These are phyloP conservation scores for Pleomassaria siparia DNA, from an alignment of 2,329 filamentous ascomycete genomes.

Conservation along the genomic window DNA sequence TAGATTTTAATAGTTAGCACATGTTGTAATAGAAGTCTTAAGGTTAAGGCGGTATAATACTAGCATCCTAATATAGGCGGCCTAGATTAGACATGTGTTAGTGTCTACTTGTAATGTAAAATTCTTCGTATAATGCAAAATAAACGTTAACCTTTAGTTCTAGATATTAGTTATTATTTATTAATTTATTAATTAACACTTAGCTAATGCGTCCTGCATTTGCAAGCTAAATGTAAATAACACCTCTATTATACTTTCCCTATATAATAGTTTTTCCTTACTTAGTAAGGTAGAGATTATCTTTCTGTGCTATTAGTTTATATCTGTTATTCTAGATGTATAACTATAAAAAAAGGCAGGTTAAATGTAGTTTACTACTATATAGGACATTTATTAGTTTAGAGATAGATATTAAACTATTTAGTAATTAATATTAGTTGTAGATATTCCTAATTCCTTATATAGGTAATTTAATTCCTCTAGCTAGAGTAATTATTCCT, in stretches of 20 bases:
- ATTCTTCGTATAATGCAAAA: background rate
- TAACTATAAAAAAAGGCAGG: background rate
- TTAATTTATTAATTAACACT: background rate
- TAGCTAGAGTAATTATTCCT: constrained; percentile 3
- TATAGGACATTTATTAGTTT: background rate
- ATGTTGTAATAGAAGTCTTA: background rate
- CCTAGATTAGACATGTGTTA: background rate
- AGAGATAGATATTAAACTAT: background rate
- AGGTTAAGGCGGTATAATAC: background rate
- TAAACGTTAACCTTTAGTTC: background rate
- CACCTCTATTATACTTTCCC: background rate
- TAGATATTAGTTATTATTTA: background rate
- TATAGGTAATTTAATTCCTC: background rate
- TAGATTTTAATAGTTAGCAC: background rate
- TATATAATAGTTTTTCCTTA: background rate
- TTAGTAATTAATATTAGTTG: background rate
- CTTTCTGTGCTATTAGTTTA: background rate
- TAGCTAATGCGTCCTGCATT: no score
- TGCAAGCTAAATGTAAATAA: no score
- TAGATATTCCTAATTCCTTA: background rate
- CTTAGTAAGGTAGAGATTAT: background rate
- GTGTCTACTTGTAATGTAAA: background rate
- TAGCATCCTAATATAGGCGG: background rate
- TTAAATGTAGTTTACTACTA: background rate
- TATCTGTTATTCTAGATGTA: background rate